Evolutionary conservation across 345 rosid genomes (phyloP).

Genomic region (Laguncularia racemosa): DNA sequence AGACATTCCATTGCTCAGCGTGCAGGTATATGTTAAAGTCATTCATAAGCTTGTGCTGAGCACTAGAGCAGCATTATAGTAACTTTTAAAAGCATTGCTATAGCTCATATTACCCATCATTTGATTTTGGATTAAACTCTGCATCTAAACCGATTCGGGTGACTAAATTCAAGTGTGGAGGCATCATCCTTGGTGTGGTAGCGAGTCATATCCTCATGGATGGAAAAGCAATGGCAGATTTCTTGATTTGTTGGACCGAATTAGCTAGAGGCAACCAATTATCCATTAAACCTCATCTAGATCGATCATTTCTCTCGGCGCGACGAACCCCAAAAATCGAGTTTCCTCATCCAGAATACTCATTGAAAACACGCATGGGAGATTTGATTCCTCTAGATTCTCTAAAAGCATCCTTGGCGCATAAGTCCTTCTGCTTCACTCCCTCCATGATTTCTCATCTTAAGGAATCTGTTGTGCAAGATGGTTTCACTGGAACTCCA

Average conservation of each 20-base stretch:
- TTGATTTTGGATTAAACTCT: too few species aligned
- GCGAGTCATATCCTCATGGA: background rate
- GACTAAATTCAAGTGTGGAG: conserved; percentile 2
- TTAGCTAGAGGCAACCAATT: background rate
- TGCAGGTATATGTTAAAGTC: too few species aligned
- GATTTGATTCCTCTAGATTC: too few species aligned
- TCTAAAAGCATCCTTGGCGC: background rate
- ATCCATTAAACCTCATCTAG: background rate
- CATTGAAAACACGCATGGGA: background rate
- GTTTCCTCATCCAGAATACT: background rate
- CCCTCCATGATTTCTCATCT: background rate
- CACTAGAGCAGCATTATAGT: too few species aligned
- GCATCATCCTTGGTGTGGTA: background rate
- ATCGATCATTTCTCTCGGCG: background rate
- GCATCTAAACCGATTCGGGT: too few species aligned
- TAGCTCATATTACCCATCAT: too few species aligned
- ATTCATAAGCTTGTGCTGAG: too few species aligned
- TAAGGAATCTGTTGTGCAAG: background rate
- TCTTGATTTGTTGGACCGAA: background rate
- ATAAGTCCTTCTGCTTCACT: conserved; percentile 2
- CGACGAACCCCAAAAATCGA: background rate
- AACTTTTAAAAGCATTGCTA: too few species aligned
- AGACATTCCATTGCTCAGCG: conserved; percentile 1
- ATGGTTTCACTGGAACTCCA: background rate
- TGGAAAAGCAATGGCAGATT: background rate